Conservation (phyloP, 192 early-diverging fungal genomes). For the Irineochytrium annulatum region DNA sequence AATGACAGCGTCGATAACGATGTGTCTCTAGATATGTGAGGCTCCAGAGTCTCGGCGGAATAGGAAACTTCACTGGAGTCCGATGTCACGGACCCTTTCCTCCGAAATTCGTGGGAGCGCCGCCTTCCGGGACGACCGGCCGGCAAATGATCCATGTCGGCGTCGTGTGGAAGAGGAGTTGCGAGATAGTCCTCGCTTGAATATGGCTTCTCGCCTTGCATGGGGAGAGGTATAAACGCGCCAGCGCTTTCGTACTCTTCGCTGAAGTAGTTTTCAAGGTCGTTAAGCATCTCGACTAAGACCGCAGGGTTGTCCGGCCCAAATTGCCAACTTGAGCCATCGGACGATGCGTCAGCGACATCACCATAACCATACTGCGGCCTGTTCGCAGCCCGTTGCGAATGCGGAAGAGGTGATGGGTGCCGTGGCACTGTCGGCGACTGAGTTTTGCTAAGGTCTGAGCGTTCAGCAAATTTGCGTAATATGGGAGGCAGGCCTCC, state of each 20-base stretch:
- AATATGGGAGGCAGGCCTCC: too few relatives aligned
- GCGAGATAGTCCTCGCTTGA: too few relatives aligned
- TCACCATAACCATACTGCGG: background rate
- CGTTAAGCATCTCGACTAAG: conserved; percentile 23
- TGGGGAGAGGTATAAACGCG: too few relatives aligned
- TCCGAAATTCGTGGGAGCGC: conserved; percentile 1
- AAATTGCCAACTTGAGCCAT: conserved; percentile 4
- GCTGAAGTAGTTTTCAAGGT: conserved; percentile 32
- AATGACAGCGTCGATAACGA: conserved; percentile 17
- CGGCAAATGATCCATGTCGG: too few relatives aligned
- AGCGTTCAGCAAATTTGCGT: conserved; percentile 8
- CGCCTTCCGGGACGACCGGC: background rate
- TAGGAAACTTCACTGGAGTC: conserved; percentile 19
- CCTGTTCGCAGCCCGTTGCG: conserved; percentile 2
- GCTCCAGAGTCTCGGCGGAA: conserved; percentile 17
- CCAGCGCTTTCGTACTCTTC: conserved; percentile 1
- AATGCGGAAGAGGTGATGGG: background rate
- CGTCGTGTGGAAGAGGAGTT: too few relatives aligned
- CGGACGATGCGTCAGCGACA: background rate
- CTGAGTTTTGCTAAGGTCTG: background rate
- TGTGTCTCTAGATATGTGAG: conserved; percentile 12
- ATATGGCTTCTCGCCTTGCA: too few relatives aligned
- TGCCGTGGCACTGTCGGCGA: background rate
- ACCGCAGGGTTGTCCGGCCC: conserved; percentile 8
- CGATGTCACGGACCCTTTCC: conserved; percentile 7